Evolutionary conservation across 2,329 filamentous ascomycete species (phyloP).

Genomic region (Aureobasidium uvarum): DNA sequence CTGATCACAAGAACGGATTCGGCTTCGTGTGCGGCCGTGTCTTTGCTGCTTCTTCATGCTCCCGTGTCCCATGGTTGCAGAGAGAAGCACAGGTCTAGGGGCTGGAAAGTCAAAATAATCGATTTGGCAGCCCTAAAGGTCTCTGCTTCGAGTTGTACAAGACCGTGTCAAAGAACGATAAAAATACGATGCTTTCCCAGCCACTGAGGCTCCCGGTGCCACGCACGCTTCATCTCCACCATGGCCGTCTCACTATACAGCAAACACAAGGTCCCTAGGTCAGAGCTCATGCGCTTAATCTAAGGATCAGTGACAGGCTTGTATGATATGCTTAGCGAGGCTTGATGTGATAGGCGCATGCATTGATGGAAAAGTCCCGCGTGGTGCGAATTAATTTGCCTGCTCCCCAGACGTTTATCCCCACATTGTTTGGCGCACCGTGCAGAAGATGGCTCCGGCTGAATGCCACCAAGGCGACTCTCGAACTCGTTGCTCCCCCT

Average conservation of each 20-base stretch:
- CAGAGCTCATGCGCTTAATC: neutral
- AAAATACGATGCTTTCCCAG: neutral
- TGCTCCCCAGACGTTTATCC: conserved; percentile 12
- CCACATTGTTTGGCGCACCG: conserved; percentile 19
- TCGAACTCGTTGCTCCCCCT: conserved; percentile 10
- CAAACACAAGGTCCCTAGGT: conserved; percentile 4
- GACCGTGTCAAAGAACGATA: neutral
- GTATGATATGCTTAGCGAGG: conserved; percentile 22
- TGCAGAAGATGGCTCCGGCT: conserved; percentile 6
- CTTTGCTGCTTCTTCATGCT: neutral
- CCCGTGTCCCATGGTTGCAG: neutral
- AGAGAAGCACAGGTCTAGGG: neutral
- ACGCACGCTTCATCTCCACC: conserved; percentile 21
- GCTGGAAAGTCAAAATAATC: neutral
- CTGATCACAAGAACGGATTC: conserved; percentile 2
- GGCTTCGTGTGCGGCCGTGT: neutral
- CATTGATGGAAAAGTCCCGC: neutral
- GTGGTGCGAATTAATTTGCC: conserved; percentile 17
- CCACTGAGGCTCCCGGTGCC: conserved; percentile 19
- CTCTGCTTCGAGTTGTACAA: neutral
- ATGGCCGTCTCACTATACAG: conserved; percentile 21
- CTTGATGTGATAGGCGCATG: conserved; percentile 18
- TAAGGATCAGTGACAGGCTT: conserved; percentile 3
- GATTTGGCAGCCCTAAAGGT: neutral
- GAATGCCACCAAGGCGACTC: neutral